phyloP scores from a whole-genome alignment of 257 asterid genomes.

The Misopates orontium region DNA sequence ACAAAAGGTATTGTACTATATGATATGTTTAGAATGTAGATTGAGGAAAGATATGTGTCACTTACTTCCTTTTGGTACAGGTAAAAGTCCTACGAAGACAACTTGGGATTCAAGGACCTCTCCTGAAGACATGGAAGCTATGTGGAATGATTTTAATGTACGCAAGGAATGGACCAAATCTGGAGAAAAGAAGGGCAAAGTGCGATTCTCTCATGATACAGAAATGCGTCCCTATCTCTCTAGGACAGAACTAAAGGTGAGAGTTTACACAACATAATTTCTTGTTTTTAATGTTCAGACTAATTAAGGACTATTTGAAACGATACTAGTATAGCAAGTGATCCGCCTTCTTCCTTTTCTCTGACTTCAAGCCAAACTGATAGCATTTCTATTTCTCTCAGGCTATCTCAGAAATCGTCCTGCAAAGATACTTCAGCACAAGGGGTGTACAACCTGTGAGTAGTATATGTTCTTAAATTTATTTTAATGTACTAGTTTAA shows the following conservation, averaged over 20 bases:
- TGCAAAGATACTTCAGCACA: constrained; percentile 56
- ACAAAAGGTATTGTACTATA: constrained; percentile 14
- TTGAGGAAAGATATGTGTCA: not conserved
- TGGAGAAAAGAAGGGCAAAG: constrained; percentile 81
- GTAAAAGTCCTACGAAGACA: constrained; percentile 40
- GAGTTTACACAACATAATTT: constrained; percentile 22
- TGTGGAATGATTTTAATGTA: constrained; percentile 74
- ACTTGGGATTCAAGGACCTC: constrained; percentile 95
- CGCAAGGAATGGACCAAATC: constrained; percentile 83
- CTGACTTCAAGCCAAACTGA: not conserved
- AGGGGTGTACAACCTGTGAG: constrained; percentile 70
- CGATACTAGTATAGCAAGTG: not conserved
- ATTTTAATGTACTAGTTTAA: not conserved
- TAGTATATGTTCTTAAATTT: constrained; percentile 22
- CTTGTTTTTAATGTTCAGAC: constrained; percentile 6
- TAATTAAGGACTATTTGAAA: constrained; percentile 9
- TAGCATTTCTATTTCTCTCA: constrained; percentile 34
- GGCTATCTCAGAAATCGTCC: constrained; percentile 79
- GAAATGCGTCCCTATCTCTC: constrained; percentile 84
- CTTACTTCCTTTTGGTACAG: constrained; percentile 27
- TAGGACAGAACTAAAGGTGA: constrained; percentile 81
- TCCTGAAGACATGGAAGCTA: constrained; percentile 74
- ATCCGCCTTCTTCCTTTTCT: not conserved
- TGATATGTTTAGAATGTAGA: not conserved
- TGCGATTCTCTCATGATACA: constrained; percentile 69